phyloP scores from a whole-genome alignment of 176 grass and related monocot genomes.

The Bonia amplexicaulis region DNA sequence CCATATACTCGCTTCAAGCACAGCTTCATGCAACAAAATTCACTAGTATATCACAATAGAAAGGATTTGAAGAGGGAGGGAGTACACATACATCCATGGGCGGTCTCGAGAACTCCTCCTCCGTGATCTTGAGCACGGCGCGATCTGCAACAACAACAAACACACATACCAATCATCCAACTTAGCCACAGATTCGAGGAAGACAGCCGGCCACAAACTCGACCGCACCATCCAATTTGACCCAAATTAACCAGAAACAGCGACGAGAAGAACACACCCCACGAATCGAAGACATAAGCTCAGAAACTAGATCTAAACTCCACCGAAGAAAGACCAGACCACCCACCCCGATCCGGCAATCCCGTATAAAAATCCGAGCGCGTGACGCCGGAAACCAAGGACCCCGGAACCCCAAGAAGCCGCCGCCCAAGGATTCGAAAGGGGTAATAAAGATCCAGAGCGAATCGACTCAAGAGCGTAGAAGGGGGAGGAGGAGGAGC shows the following conservation, averaged over 20 bases:
- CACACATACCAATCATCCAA: conserved; percentile 16
- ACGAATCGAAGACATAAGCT: neutral
- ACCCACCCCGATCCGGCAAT: neutral
- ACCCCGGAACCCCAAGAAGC: neutral
- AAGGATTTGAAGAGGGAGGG: neutral
- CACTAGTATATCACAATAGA: neutral
- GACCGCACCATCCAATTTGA: neutral
- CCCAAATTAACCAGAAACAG: neutral
- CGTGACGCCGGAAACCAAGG: neutral
- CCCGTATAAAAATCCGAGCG: neutral
- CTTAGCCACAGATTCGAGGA: neutral
- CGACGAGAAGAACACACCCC: neutral
- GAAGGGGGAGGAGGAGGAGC: neutral
- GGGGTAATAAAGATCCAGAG: neutral
- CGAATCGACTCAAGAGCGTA: too few relatives aligned
- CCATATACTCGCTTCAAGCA: neutral
- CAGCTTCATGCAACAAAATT: neutral
- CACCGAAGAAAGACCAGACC: neutral
- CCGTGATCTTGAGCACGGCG: conserved; percentile 81
- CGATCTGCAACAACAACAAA: conserved; percentile 49
- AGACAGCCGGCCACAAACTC: neutral
- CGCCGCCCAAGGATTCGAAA: neutral
- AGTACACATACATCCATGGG: conserved; percentile 52
- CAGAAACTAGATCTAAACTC: conserved; percentile 7
- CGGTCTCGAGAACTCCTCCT: conserved; percentile 72